These are phyloP conservation scores for Cocos nucifera DNA, from an alignment of 176 grass and related monocot genomes.

Conservation along the genomic window DNA sequence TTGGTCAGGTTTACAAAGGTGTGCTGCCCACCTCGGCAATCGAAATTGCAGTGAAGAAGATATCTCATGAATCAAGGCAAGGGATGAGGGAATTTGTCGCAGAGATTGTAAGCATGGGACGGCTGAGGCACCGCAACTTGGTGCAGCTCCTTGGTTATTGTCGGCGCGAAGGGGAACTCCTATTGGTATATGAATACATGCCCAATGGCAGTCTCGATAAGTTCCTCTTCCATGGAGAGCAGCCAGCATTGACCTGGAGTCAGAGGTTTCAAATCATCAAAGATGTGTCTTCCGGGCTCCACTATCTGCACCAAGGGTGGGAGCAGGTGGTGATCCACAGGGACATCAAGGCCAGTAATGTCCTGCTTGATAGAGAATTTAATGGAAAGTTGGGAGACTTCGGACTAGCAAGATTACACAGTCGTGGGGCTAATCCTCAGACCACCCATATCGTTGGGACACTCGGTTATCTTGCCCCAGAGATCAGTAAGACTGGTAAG, in stretches of 20 bases:
- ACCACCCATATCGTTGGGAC: conserved; percentile 50
- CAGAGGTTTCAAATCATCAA: conserved; percentile 44
- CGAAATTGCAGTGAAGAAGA: conserved; percentile 67
- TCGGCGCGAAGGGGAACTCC: conserved; percentile 49
- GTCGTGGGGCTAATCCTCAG: conserved; percentile 43
- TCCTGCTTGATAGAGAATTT: conserved; percentile 62
- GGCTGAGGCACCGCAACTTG: conserved; percentile 64
- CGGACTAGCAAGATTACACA: conserved; percentile 61
- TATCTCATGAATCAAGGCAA: conserved; percentile 56
- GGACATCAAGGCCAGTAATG: conserved; percentile 77
- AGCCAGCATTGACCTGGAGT: conserved; percentile 38
- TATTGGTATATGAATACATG: conserved; percentile 82
- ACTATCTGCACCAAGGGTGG: conserved; percentile 83
- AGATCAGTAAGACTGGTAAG: conserved; percentile 72
- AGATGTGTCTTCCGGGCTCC: conserved; percentile 48
- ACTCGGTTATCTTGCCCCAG: conserved; percentile 66
- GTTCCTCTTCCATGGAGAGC: conserved; percentile 27
- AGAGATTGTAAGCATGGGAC: conserved; percentile 68
- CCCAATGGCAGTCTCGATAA: conserved; percentile 55
- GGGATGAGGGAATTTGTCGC: conserved; percentile 66
- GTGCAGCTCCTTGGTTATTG: conserved; percentile 73
- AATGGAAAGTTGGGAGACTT: conserved; percentile 84
- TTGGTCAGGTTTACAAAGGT: conserved; percentile 60
- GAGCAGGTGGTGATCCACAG: conserved; percentile 88
- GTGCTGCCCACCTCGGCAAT: conserved; percentile 15